phyloP scores from a whole-genome alignment of 352 stramenopile genomes.

The Phytophthora lateralis region DNA sequence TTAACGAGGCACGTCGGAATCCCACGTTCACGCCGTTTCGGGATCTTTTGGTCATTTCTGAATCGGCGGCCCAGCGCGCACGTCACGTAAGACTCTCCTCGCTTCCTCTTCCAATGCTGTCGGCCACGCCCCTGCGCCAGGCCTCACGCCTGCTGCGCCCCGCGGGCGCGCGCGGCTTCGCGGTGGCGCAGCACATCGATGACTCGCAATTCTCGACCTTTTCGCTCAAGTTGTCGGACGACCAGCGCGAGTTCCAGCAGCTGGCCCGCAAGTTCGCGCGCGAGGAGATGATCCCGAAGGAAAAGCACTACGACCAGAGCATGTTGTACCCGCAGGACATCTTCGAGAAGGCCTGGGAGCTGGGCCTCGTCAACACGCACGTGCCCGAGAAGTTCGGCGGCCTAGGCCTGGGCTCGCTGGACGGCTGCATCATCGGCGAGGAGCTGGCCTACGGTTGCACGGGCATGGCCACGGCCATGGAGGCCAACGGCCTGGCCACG shows the following conservation, averaged over 20 bases:
- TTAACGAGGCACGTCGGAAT: slow-evolving; percentile 7
- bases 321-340: slow-evolving; percentile 90
- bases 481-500: slow-evolving; percentile 85
- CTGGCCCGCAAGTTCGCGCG: slow-evolving; percentile 89
- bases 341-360: slow-evolving; percentile 89
- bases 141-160: slow-evolving; percentile 17
- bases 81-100: neutral
- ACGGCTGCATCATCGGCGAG: slow-evolving; percentile 88
- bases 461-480: slow-evolving; percentile 91
- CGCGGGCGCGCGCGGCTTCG: slow-evolving; percentile 43
- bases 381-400: slow-evolving; percentile 87
- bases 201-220: slow-evolving; percentile 57
- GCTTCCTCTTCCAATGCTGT: slow-evolving; percentile 12
- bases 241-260: slow-evolving; percentile 88
- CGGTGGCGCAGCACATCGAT: slow-evolving; percentile 49
- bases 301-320: slow-evolving; percentile 81
- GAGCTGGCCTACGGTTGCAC: slow-evolving; percentile 92
- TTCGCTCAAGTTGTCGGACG: slow-evolving; percentile 85
- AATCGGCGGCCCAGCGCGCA: slow-evolving; percentile 4
- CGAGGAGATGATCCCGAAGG: slow-evolving; percentile 91
- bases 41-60: slow-evolving; percentile 21
- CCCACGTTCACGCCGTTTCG: neutral
- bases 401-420: slow-evolving; percentile 76
- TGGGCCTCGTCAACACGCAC: slow-evolving; percentile 90
- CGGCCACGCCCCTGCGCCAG: slow-evolving; percentile 20